Evolutionary conservation across 2,329 filamentous ascomycete species (phyloP).

Genomic region (Botryotinia globosa): DNA sequence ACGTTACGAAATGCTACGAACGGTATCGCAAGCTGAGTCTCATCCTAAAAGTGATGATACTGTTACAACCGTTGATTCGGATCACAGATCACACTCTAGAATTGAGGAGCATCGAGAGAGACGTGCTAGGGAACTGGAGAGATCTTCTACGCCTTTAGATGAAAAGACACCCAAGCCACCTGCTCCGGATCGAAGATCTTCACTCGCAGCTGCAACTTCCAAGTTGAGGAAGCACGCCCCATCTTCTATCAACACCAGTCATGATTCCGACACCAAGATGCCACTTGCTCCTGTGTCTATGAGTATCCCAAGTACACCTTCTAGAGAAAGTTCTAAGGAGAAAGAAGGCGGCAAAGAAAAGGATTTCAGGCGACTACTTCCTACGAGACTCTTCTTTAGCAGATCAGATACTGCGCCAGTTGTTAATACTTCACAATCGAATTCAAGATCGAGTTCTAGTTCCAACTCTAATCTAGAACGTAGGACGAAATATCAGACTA

Average conservation of each 20-base stretch:
- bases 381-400: slow-evolving; percentile 2
- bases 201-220: slow-evolving; percentile 28
- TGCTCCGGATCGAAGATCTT: slow-evolving; percentile 35
- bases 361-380: slow-evolving; percentile 7
- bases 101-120: slow-evolving; percentile 14
- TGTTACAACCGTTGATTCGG: slow-evolving; percentile 8
- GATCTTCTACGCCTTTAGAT: slow-evolving; percentile 23
- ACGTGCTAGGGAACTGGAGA: neutral
- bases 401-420: slow-evolving; percentile 13
- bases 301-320: neutral
- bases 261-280: neutral
- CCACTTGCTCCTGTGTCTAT: neutral
- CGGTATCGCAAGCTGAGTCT: slow-evolving; percentile 22
- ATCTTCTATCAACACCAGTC: neutral
- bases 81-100: neutral
- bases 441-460: neutral
- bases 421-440: neutral
- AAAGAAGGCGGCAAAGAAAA: slow-evolving; percentile 15
- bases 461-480: neutral
- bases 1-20: slow-evolving; percentile 26
- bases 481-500: neutral
- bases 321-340: neutral
- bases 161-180: slow-evolving; percentile 21
- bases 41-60: slow-evolving; percentile 29
- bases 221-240: slow-evolving; percentile 27